Evolutionary conservation across 164 flowering plant genomes (phyloP).

Genomic region (Buxus sempervirens): DNA sequence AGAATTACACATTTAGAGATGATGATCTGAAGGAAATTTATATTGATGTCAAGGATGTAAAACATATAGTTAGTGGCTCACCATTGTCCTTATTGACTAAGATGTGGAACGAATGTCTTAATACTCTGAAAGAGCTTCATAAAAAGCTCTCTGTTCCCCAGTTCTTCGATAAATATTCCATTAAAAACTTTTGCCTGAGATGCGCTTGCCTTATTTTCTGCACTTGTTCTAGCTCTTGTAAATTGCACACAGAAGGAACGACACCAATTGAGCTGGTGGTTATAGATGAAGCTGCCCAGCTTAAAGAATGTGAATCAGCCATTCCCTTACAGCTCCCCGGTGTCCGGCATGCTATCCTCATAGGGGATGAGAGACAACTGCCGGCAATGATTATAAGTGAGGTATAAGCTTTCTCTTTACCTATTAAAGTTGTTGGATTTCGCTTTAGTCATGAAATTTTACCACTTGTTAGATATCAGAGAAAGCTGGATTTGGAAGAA

Average conservation of each 20-base stretch:
- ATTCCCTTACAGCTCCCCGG: constrained; percentile 45
- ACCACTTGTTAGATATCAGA: too few species aligned
- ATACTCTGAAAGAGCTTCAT: constrained; percentile 17
- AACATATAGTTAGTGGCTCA: constrained; percentile 8
- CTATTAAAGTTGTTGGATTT: too few species aligned
- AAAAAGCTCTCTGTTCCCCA: constrained; percentile 11
- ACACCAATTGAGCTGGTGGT: constrained; percentile 27
- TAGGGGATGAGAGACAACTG: too few species aligned
- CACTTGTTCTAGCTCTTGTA: too few species aligned
- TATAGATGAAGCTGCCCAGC: constrained; percentile 68
- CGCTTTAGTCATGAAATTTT: too few species aligned
- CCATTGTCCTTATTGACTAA: not conserved
- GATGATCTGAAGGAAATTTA: too few species aligned
- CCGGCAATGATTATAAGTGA: constrained; percentile 53
- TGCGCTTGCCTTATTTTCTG: constrained; percentile 34
- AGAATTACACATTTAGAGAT: too few species aligned
- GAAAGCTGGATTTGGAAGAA: too few species aligned
- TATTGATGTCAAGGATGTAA: too few species aligned
- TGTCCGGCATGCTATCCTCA: constrained; percentile 44
- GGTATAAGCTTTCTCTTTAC: constrained; percentile 7
- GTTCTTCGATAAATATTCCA: not conserved
- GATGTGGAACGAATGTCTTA: constrained; percentile 13
- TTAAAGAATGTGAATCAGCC: too few species aligned
- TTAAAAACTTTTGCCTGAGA: constrained; percentile 28
- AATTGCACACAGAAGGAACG: too few species aligned